Percentiles rank a stretch among this genome's conserved stretches.
Evolutionary conservation across 1,284 basidiomycete genomes (phyloP).

Genomic region (Heterobasidion annosum): DNA sequence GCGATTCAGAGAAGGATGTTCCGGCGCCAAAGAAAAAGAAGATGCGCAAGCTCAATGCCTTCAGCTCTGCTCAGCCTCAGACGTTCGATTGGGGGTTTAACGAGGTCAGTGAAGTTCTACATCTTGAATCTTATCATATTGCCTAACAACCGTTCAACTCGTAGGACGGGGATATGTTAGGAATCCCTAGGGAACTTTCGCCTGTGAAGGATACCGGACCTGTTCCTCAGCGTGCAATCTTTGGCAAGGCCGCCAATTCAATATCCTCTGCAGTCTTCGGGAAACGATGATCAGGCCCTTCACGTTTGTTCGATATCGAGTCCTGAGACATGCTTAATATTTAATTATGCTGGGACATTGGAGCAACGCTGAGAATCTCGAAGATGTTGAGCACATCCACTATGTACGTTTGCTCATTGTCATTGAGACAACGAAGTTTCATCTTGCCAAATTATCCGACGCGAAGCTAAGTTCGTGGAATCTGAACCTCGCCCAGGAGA

Average conservation of each 20-base stretch:
- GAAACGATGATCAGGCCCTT: neutral
- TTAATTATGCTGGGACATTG: too few species aligned
- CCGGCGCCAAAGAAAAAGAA: conserved; percentile 44
- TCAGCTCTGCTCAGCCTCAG: conserved; percentile 29
- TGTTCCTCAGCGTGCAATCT: conserved; percentile 2
- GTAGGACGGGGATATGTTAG: conserved; percentile 6
- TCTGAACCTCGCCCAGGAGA: too few species aligned
- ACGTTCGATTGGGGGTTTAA: conserved; percentile 31
- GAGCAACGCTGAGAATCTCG: too few species aligned
- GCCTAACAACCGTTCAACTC: neutral
- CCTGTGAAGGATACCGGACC: conserved; percentile 8
- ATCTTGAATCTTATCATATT: too few species aligned
- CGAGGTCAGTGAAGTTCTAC: conserved; percentile 21
- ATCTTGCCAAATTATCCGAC: too few species aligned
- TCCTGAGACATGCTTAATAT: too few species aligned
- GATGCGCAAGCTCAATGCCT: conserved; percentile 53
- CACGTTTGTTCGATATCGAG: neutral
- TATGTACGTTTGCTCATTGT: neutral
- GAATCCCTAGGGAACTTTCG: conserved; percentile 9
- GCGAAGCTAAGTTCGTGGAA: too few species aligned
- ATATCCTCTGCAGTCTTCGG: neutral
- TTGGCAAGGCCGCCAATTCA: neutral
- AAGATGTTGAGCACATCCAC: too few species aligned
- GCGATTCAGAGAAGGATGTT: conserved; percentile 14
- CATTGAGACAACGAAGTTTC: neutral